Conservation (phyloP, 106 monocot genomes). For the Iris macrosiphon region DNA sequence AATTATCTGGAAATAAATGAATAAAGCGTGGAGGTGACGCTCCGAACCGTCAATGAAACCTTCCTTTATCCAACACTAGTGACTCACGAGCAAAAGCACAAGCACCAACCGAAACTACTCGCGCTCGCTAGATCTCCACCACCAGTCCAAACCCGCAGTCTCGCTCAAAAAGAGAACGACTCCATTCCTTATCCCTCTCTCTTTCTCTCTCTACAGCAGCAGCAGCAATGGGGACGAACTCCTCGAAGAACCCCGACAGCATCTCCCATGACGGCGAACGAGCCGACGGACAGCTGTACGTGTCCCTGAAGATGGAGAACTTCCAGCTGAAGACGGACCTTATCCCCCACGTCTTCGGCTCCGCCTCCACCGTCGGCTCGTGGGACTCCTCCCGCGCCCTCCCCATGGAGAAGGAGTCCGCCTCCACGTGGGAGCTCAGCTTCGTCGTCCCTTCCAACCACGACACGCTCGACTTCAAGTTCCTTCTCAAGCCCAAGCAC, state of each 20-base stretch:
- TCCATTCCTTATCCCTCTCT: background rate
- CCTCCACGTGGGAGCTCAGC: conserved; percentile 80
- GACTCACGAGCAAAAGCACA: too few species aligned
- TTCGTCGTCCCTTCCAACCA: conserved; percentile 81
- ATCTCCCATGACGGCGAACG: conserved; percentile 9
- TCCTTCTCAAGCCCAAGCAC: conserved; percentile 66
- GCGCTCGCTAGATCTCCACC: too few species aligned
- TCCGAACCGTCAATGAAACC: too few species aligned
- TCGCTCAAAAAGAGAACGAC: too few species aligned
- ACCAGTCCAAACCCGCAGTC: too few species aligned
- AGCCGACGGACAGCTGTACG: conserved; percentile 39
- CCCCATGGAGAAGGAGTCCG: conserved; percentile 65
- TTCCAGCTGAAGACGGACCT: conserved; percentile 24
- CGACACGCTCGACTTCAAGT: conserved; percentile 82
- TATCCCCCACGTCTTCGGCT: conserved; percentile 66
- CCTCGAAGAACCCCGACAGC: conserved; percentile 24
- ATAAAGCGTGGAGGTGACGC: too few species aligned
- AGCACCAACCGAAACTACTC: too few species aligned
- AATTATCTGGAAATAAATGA: too few species aligned
- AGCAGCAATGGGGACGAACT: conserved; percentile 18
- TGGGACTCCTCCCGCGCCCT: conserved; percentile 77
- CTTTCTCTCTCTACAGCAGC: background rate
- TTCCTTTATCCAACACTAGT: too few species aligned
- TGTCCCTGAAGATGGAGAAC: conserved; percentile 74
- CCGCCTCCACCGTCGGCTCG: conserved; percentile 53